A percentile compares a stretch with the other conserved stretches of the same genome.
Conservation (phyloP, 192 early-diverging fungal species). For the Dispira simplex region DNA sequence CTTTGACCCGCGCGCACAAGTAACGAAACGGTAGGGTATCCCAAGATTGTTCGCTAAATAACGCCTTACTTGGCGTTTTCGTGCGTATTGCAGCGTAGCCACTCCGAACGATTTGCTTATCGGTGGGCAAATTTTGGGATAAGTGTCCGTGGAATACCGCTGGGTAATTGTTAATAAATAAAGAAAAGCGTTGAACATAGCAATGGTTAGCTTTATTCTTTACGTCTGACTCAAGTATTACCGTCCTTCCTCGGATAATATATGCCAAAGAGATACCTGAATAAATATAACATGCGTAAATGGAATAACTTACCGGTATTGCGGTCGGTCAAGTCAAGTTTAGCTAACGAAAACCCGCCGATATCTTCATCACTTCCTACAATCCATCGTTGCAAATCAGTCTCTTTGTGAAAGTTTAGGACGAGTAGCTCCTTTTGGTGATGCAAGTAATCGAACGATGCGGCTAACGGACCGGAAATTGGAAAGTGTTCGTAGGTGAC, state of each 20-base stretch:
- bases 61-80: constrained; percentile 22
- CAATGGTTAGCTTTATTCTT: neutral
- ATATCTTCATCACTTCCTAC: constrained; percentile 87
- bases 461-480: too few relatives aligned
- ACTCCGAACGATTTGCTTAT: constrained; percentile 51
- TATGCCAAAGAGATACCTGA: neutral
- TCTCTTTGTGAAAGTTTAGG: constrained; percentile 38
- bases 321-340: constrained; percentile 50
- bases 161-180: neutral
- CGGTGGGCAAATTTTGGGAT: constrained; percentile 59
- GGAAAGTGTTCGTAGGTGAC: too few relatives aligned
- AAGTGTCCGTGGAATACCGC: constrained; percentile 70
- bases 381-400: constrained; percentile 57
- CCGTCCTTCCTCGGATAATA: neutral
- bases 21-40: constrained; percentile 80
- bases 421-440: constrained; percentile 63
- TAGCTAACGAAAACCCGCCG: constrained; percentile 65
- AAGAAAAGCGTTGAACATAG: too few relatives aligned
- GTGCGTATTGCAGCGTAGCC: constrained; percentile 89
- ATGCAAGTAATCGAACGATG: neutral
- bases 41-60: constrained; percentile 64
- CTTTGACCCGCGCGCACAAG: constrained; percentile 60
- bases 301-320: constrained; percentile 17
- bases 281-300: neutral
- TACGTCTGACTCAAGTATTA: neutral